Conservation (phyloP, 2,329 filamentous ascomycete species). For the Didymella exigua region DNA sequence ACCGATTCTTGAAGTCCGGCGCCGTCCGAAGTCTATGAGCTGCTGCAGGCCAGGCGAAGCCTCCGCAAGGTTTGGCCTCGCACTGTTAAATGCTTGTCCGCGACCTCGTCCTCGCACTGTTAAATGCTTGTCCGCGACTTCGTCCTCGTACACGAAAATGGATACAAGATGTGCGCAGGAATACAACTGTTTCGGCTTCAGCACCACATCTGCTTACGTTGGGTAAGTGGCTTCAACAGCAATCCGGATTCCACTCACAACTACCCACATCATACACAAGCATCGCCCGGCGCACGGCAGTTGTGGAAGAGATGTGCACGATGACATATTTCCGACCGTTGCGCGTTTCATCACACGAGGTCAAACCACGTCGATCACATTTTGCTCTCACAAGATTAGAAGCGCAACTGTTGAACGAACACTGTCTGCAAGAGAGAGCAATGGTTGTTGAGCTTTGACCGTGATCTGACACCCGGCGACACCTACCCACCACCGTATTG, state of each 20-base stretch:
- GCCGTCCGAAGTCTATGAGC: background rate
- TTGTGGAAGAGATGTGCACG: background rate
- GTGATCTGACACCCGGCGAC: background rate
- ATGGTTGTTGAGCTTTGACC: background rate
- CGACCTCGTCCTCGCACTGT: background rate
- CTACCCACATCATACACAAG: background rate
- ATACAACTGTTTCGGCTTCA: background rate
- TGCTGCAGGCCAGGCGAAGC: background rate
- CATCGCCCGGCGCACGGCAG: background rate
- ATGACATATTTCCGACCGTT: slow-evolving; percentile 9
- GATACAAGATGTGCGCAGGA: background rate
- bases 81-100: background rate
- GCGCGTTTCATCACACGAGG: slow-evolving; percentile 7
- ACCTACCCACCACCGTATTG: background rate
- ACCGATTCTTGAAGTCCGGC: background rate
- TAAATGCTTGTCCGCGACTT: background rate
- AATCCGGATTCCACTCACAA: background rate
- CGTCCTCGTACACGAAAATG: background rate
- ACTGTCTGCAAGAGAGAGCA: background rate
- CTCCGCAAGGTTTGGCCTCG: background rate
- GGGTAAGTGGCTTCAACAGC: background rate
- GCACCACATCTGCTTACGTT: background rate
- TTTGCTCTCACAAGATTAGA: background rate
- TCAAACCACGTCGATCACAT: background rate
- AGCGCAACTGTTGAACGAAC: background rate